Percentiles rank a stretch among this genome's conserved stretches.
Conservation (phyloP, 2,329 filamentous ascomycete species). For the Aspergillus sp. region DNA sequence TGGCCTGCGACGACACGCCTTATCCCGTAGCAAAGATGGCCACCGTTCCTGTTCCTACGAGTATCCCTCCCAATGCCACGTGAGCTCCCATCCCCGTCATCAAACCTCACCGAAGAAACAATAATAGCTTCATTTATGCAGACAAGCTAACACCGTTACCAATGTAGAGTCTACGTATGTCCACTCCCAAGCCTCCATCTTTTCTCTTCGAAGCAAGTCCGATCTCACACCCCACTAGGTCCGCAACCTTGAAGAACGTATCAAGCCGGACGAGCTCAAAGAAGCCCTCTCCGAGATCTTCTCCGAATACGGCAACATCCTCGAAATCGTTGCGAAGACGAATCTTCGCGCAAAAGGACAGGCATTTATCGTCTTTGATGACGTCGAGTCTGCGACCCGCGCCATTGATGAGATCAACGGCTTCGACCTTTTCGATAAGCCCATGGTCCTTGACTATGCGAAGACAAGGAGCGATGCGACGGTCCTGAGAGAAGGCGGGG, state of each 20-base stretch:
- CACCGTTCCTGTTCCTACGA: slow-evolving; percentile 33
- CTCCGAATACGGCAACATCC: slow-evolving; percentile 81
- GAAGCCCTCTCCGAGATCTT: slow-evolving; percentile 78
- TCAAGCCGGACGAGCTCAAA: slow-evolving; percentile 78
- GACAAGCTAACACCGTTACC: slow-evolving; percentile 19
- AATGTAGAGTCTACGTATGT: slow-evolving; percentile 47
- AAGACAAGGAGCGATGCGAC: slow-evolving; percentile 86
- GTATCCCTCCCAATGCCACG: slow-evolving; percentile 46
- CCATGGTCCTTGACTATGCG: slow-evolving; percentile 82
- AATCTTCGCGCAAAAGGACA: slow-evolving; percentile 93
- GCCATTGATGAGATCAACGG: slow-evolving; percentile 90
- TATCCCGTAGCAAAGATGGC: slow-evolving; percentile 43
- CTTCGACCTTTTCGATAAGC: slow-evolving; percentile 90
- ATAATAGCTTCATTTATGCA: neutral
- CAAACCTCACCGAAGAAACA: neutral
- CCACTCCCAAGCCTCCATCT: slow-evolving; percentile 17
- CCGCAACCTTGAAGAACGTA: slow-evolving; percentile 88
- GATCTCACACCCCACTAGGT: slow-evolving; percentile 43
- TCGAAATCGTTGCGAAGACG: slow-evolving; percentile 85
- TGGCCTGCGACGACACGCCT: slow-evolving; percentile 2
- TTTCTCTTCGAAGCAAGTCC: slow-evolving; percentile 18
- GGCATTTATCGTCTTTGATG: slow-evolving; percentile 91
- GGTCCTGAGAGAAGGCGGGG: slow-evolving; percentile 71
- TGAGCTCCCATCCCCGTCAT: slow-evolving; percentile 29
- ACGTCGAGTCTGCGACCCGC: slow-evolving; percentile 73